Evolutionary conservation across 164 flowering plant species (phyloP), one percentile per base, ranked within the genome.

Genomic region (Aristolochia californica): DNA sequence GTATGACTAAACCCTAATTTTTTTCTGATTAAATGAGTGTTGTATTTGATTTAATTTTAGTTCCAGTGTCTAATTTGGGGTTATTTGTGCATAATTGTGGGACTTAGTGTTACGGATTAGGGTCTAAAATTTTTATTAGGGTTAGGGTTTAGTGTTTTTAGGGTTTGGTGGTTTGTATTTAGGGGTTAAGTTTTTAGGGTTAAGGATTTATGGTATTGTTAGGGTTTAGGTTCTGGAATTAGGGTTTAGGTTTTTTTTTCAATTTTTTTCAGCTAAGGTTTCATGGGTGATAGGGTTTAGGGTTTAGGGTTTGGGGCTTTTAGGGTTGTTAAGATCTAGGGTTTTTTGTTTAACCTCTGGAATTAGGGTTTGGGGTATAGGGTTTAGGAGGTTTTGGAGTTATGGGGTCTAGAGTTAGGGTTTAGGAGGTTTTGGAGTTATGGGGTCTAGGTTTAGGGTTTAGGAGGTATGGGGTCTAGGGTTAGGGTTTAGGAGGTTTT

Each of bases 181-280:
- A 21, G 27, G 48, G 57, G 18, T 61, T 61, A 51, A 48, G 64
- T 48, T 51, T 61, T 61, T 61, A 51, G 64, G 64, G 54, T 51
- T 61, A 18, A 30, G 48, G 57, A 48, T 34, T 61, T 61, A 16
- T 47, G 56, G 47, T 51, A n/a, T n/a, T n/a, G n/a, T 61, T 61
- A 51, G 57, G 64, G 64, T 51, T 61, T 61, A 48, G 62, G 62
- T 48, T 59, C 30, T 25, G 48, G 48, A 30, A 18, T 61, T 61
- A 34, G 48, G 48, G 56, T 51, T 61, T 61, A 34, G n/a, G n/a
- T n/a, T n/a, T n/a, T n/a, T n/a, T n/a, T n/a, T n/a, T n/a, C n/a
- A n/a, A n/a, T n/a, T n/a, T n/a, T n/a, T n/a, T n/a, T n/a, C n/a
- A n/a, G n/a, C n/a, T n/a, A n/a, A n/a, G n/a, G n/a, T n/a, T n/a